Percentiles rank a stretch among this genome's conserved stretches.
These are phyloP conservation scores for Solanum virginianum DNA, from an alignment of 257 asterid species.

Conservation along the genomic window DNA sequence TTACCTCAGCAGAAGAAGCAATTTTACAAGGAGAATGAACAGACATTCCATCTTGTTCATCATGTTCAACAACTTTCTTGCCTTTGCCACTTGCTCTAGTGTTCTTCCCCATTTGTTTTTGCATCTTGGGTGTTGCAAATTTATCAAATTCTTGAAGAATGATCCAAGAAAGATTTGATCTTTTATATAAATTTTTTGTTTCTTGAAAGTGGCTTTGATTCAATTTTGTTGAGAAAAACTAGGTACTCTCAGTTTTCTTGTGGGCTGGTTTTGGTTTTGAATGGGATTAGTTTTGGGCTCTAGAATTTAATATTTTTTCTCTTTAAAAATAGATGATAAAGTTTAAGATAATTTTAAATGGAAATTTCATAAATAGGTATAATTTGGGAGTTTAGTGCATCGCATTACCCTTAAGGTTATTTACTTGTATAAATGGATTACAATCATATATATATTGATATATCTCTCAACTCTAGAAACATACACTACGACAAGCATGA, in stretches of 20 bases:
- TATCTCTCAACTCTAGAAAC: not conserved
- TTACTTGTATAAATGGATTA: too few species aligned
- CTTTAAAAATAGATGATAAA: too few species aligned
- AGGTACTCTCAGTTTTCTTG: not conserved
- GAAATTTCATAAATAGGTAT: too few species aligned
- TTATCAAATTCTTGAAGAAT: too few species aligned
- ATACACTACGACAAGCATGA: not conserved
- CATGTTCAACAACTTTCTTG: conserved; percentile 22
- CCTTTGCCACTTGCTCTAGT: conserved; percentile 16
- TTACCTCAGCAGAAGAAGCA: conserved; percentile 49
- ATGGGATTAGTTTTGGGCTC: not conserved
- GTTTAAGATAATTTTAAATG: too few species aligned
- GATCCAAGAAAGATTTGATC: too few species aligned
- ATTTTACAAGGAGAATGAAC: conserved; percentile 90
- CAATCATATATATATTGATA: too few species aligned
- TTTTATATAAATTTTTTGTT: not conserved
- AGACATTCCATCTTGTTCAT: conserved; percentile 71
- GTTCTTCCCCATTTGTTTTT: not conserved
- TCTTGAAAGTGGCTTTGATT: not conserved
- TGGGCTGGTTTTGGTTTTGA: not conserved
- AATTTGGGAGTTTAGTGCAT: too few species aligned
- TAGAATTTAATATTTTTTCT: not conserved
- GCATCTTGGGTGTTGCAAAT: not conserved
- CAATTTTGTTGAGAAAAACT: not conserved
- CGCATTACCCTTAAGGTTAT: too few species aligned